Base-by-base conservation (phyloP, 129 eudicot species). In the Smallanthus sonchifolius region DNA sequence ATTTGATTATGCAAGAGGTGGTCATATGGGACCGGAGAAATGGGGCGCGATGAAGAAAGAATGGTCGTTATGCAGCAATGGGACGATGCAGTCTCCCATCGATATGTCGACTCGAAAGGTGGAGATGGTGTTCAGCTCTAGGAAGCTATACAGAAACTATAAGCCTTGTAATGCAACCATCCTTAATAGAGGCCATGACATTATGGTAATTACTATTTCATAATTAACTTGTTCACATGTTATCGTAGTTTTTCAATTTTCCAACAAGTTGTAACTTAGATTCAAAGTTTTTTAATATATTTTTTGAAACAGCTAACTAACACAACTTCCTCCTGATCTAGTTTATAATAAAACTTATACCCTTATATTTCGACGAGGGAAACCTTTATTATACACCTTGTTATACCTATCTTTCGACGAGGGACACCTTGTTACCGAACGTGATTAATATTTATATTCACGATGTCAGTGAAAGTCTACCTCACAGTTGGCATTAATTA, bases 61-160 rank as follows among this genome's bases (percentile, higher is more conserved):
- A 72, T 89, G 96, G 96, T 75, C 68, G 54, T 65, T 67, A 10
- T 90, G 92, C 30, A 83, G 70, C 40, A 74, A 69, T 16, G 96
- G 96, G 8, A 66, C 38, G 19, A 74, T 87, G 84, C 96, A 90
- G 34, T 87, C 92, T 43, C 92, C 92, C 14, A 80, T 87, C n/a
- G 88, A 87, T 74, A 48, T 87, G 81, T 73, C 88, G 35, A 78
- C 72, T 71, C 72, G 45, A 2, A 76, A 84, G 44, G 83, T 79
- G 47, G 76, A 74, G 43, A 24, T 38, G 69, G 72, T 82, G 57
- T 72, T 65, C 37, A 73, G 11, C 15, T 51, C 81, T 8, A 74
- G 67, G 55, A 40, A 60, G 76, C 69, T 86, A 0, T 42, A 42
- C 13, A 79, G 47, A 51, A 63, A 28, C 72, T 87, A 87, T 66